Evolutionary conservation across 331 rosid genomes (phyloP).

Genomic region (Spiraea crenata): DNA sequence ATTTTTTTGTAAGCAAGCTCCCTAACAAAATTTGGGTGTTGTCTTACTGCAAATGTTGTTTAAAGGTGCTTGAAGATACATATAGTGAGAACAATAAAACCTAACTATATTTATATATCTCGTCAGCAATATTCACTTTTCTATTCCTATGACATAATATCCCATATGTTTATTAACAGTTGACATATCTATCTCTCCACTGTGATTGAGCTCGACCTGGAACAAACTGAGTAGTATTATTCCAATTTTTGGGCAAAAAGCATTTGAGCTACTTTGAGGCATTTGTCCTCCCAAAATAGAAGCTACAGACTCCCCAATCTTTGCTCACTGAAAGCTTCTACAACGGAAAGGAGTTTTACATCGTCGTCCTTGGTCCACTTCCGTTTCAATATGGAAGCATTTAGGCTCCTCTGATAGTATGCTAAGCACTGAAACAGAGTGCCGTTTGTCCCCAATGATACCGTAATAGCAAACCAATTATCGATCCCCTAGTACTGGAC

Average conservation of each 20-base stretch:
- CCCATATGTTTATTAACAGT: constrained; percentile 65
- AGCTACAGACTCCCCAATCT: constrained; percentile 90
- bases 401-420: constrained; percentile 87
- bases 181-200: constrained; percentile 90
- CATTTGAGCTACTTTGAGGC: constrained; percentile 73
- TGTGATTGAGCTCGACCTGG: constrained; percentile 91
- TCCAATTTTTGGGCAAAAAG: constrained; percentile 91
- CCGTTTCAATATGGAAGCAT: constrained; percentile 72
- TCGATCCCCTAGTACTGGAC: constrained; percentile 62
- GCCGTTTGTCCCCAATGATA: constrained; percentile 65
- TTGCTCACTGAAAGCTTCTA: constrained; percentile 54
- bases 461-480: constrained; percentile 74
- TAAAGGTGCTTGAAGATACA: no score
- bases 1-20: not conserved
- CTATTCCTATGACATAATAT: no score
- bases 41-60: no score
- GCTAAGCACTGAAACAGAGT: constrained; percentile 90
- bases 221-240: constrained; percentile 72
- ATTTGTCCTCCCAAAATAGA: constrained; percentile 74
- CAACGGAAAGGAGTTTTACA: constrained; percentile 66
- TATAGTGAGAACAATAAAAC: no score
- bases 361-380: constrained; percentile 97
- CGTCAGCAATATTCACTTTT: constrained; percentile 51
- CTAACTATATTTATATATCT: constrained; percentile 37
- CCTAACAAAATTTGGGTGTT: no score